Evolutionary conservation across 306 rosid species (phyloP).

Genomic region (Acacia crassicarpa): DNA sequence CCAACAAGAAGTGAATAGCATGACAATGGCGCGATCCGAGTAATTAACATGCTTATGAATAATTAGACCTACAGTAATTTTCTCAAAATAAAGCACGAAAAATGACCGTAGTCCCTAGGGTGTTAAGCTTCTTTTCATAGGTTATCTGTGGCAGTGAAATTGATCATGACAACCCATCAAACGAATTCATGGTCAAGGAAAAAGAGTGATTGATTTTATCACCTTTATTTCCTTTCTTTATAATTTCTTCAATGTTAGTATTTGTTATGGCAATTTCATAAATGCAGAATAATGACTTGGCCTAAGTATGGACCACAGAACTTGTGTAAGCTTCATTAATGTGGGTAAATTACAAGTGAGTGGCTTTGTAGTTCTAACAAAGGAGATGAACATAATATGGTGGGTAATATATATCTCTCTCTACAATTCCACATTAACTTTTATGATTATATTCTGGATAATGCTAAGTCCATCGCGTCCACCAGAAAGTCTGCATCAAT

Average conservation of each 20-base stretch:
- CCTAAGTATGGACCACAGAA: not conserved
- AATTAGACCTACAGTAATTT: too few species aligned
- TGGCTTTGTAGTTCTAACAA: not conserved
- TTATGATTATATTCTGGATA: constrained; percentile 51
- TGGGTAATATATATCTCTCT: not conserved
- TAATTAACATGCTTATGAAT: too few species aligned
- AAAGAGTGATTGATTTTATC: not conserved
- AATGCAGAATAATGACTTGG: too few species aligned
- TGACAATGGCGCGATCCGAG: too few species aligned
- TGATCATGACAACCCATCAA: too few species aligned
- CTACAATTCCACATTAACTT: constrained; percentile 18
- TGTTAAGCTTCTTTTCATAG: too few species aligned
- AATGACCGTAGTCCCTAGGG: too few species aligned
- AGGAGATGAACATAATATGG: not conserved
- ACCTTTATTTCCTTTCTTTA: not conserved
- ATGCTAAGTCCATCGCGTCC: constrained; percentile 72
- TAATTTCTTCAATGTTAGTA: not conserved
- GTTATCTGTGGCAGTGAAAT: too few species aligned
- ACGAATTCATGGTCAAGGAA: constrained; percentile 16
- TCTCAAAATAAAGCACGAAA: too few species aligned
- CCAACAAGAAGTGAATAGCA: too few species aligned
- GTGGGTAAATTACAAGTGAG: not conserved
- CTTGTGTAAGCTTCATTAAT: not conserved
- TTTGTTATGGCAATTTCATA: not conserved
- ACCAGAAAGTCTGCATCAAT: constrained; percentile 72